A percentile compares a stretch with the other conserved stretches of the same genome.
These are phyloP conservation scores for Exophiala mesophila DNA, from an alignment of 2,329 filamentous ascomycete genomes.

Conservation along the genomic window DNA sequence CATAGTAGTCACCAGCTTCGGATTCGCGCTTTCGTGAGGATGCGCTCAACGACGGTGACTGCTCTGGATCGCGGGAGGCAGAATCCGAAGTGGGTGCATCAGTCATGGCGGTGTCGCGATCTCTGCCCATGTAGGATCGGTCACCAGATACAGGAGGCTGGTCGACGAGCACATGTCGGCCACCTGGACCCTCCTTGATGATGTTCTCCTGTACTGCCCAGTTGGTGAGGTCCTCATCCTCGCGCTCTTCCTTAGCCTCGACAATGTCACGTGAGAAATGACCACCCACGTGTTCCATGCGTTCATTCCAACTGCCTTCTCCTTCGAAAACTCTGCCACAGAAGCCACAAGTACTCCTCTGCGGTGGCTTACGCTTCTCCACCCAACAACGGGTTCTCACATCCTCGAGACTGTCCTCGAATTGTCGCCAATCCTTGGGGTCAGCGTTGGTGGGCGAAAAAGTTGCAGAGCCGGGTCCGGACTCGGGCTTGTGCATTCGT, in stretches of 20 bases:
- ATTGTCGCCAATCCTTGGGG: constrained; percentile 28
- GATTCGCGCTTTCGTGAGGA: constrained; percentile 17
- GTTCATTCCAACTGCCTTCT: constrained; percentile 65
- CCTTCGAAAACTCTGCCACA: constrained; percentile 63
- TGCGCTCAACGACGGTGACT: constrained; percentile 20
- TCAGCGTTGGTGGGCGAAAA: constrained; percentile 20
- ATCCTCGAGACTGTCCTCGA: constrained; percentile 52
- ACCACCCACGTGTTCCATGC: constrained; percentile 81
- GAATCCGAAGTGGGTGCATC: constrained; percentile 22
- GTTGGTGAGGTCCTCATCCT: constrained; percentile 40
- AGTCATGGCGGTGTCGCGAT: constrained; percentile 24
- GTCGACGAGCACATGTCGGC: constrained; percentile 25
- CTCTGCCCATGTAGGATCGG: constrained; percentile 17
- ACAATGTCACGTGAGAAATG: constrained; percentile 59
- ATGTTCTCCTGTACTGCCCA: constrained; percentile 38
- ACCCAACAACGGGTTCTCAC: constrained; percentile 58
- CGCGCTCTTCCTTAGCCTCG: constrained; percentile 40
- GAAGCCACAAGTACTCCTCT: constrained; percentile 55
- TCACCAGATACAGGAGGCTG: constrained; percentile 23
- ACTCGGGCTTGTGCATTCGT: constrained; percentile 66
- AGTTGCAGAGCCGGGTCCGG: constrained; percentile 20
- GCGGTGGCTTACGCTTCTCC: constrained; percentile 58
- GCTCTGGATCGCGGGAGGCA: constrained; percentile 18
- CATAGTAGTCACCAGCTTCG: constrained; percentile 16
- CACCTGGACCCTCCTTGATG: constrained; percentile 25